These are phyloP conservation scores for Penicillium sp. DNA, from an alignment of 2,329 filamentous ascomycete genomes.

Conservation along the genomic window DNA sequence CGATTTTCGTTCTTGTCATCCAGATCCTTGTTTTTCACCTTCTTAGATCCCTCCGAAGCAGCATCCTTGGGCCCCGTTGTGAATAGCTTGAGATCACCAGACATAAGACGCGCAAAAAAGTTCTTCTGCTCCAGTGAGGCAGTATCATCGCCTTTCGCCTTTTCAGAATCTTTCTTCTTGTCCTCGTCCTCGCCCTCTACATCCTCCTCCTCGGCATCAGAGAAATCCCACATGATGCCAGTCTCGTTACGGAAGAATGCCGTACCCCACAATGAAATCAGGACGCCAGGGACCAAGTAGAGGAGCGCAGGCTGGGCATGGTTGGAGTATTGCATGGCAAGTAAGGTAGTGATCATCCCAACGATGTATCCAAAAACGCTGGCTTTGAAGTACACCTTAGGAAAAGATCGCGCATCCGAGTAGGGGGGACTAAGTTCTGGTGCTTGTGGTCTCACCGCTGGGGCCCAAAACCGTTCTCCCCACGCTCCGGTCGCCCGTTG, in stretches of 20 bases:
- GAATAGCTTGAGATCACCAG: constrained; percentile 27
- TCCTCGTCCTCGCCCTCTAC: constrained; percentile 27
- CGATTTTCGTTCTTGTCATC: constrained; percentile 8
- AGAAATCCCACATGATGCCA: constrained; percentile 77
- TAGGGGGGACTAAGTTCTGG: constrained; percentile 41
- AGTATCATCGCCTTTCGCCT: constrained; percentile 30
- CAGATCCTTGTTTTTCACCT: constrained; percentile 9
- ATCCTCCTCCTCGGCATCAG: constrained; percentile 61
- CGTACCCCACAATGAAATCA: constrained; percentile 74
- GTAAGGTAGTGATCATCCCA: constrained; percentile 76
- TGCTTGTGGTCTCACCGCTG: constrained; percentile 31
- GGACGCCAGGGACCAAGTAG: constrained; percentile 86
- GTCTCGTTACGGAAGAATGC: constrained; percentile 73
- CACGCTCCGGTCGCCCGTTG: constrained; percentile 69
- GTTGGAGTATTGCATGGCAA: constrained; percentile 74
- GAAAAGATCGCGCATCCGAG: constrained; percentile 59
- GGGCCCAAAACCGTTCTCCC: constrained; percentile 83
- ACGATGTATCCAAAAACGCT: constrained; percentile 74
- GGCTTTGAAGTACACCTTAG: constrained; percentile 83
- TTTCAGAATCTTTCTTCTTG: constrained; percentile 49
- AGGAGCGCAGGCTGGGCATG: constrained; percentile 88
- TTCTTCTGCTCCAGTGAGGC: constrained; percentile 14
- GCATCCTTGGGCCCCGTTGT: constrained; percentile 1
- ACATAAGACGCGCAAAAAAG: constrained; percentile 36
- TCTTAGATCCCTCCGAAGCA: constrained; percentile 3